Percentiles rank a stretch among this genome's conserved stretches.
Conservation (phyloP, 2,329 filamentous ascomycete species). For the Neophaeococcomyces mojaviensis region DNA sequence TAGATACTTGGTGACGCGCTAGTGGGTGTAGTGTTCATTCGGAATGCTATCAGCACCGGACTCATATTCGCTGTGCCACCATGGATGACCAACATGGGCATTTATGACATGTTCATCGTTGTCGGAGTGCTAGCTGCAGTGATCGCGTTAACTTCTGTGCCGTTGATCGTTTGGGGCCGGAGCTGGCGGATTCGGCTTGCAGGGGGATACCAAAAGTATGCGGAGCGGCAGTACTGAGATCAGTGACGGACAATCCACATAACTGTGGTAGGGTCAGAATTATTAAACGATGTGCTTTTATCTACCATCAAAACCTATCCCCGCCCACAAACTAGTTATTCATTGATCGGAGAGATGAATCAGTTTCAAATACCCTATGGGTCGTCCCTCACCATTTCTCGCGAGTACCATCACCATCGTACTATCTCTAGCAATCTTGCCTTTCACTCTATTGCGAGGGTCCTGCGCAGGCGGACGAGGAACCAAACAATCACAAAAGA, state of each 20-base stretch:
- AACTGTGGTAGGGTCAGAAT: too few relatives aligned
- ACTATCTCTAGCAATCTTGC: constrained; percentile 13
- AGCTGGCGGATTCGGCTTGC: constrained; percentile 26
- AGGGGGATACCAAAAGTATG: constrained; percentile 29
- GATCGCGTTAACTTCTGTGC: constrained; percentile 24
- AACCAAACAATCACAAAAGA: neutral
- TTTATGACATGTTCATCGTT: constrained; percentile 36
- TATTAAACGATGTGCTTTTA: too few relatives aligned
- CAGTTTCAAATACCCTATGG: constrained; percentile 2
- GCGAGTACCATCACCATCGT: constrained; percentile 13
- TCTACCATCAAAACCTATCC: too few relatives aligned
- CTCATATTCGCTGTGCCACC: constrained; percentile 42
- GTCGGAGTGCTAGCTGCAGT: constrained; percentile 29
- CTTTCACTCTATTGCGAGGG: constrained; percentile 10
- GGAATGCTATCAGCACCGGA: constrained; percentile 37
- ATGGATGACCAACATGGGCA: constrained; percentile 33
- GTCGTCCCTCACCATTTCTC: constrained; percentile 2
- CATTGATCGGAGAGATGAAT: neutral
- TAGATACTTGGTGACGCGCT: constrained; percentile 43
- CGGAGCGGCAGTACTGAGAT: neutral
- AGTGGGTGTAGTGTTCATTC: constrained; percentile 38
- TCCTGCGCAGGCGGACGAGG: constrained; percentile 9
- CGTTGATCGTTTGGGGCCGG: constrained; percentile 30
- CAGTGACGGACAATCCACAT: too few relatives aligned
- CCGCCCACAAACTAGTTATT: too few relatives aligned